Base-by-base conservation (phyloP, 495 filamentous ascomycete genomes). In the Penicillium diatomitis region DNA sequence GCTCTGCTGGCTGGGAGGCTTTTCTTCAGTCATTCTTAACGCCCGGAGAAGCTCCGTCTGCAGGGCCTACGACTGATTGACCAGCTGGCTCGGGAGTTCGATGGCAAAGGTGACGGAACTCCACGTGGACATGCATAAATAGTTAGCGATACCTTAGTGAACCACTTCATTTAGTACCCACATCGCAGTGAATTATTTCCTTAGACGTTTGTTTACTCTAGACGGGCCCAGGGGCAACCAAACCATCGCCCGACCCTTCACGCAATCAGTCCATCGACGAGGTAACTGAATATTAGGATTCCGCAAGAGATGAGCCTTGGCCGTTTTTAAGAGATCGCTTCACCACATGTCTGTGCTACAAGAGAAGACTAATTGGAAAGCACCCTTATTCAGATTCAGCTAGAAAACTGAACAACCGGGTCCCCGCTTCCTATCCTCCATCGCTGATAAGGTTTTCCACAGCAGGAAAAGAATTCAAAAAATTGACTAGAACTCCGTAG, bases 401-500 rank as follows among this genome's bases (percentile, higher is more conserved):
- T 20, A 32, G n/a, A 50, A 40, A 8, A 41, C 49, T 43, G 38
- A 32, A 44, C 32, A 20, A 20, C 48, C 56, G 38, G 30, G 41
- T 32, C 42, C 42, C 44, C 47, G 11, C 32, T 8, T 44, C 50
- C 45, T 33, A 54, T 57, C 50, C 46, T 1, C 2, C 20, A 20
- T 20, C 20, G 20, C 20, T 20, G 20, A 34, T 46, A 27, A 31
- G 37, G 47, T 51, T 44, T 46, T 43, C 38, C 36, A 20, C 20
- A 20, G 34, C 34, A 47, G 47, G 45, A 49, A 51, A 49, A n/a
- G 44, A 48, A 58, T 29, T 37, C 39, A 12, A 44, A 44, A 44
- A 42, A 42, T 57, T 48, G 32, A 56, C 55, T 58, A 50, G 57
- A 61, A 58, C 60, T 56, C 52, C 56, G 40, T 49, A 50, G 41